Base-by-base conservation (phyloP, 495 filamentous ascomycete species). In the Xylaria bambusicola region DNA sequence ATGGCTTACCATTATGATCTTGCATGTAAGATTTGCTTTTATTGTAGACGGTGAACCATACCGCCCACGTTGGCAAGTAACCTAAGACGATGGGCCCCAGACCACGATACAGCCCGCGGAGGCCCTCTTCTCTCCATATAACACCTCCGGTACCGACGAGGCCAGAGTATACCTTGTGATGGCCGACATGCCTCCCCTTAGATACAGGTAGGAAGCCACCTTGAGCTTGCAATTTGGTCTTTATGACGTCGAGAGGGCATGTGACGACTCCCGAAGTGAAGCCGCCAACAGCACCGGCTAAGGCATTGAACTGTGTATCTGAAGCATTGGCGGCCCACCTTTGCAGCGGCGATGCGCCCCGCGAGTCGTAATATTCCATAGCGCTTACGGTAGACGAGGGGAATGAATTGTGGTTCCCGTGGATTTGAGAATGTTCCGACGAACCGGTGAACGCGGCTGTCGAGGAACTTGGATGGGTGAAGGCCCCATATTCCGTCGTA, bases 231-330 rank as follows among this genome's bases (percentile, higher is more conserved):
- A 99, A 74, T 71, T 97, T 97, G 45, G 94, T 99, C 77, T 99
- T 99, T 69, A 99, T 98, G 51, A 99, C 94, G 80, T 99, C 94
- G 53, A 99, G 84, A 18, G 94, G 94, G 69, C 94, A 99, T 42
- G 94, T 98, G 62, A 97, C 91, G 40, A 98, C 84, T 7, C 94
- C 94, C 4, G 92, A 96, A 5, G 89, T 89, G 61, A 97, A 88
- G 53, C 94, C 94, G 50, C 92, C 93, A 36, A 87, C 80, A 9
- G 91, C 95, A 44, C 94, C 94, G 36, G 91, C 85, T 41, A 97
- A 78, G 44, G 90, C 80, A 61, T 83, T 78, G 65, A 86, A 80
- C 50, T 77, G 76, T 17, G 78, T 74, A 47, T 80, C 73, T 31
- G 79, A 79, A 46, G 80, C 80, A 24, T 48, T 23, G 44, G 73